phyloP scores from a whole-genome alignment of 2,329 filamentous ascomycete species.

The Sporothrix brasiliensis region DNA sequence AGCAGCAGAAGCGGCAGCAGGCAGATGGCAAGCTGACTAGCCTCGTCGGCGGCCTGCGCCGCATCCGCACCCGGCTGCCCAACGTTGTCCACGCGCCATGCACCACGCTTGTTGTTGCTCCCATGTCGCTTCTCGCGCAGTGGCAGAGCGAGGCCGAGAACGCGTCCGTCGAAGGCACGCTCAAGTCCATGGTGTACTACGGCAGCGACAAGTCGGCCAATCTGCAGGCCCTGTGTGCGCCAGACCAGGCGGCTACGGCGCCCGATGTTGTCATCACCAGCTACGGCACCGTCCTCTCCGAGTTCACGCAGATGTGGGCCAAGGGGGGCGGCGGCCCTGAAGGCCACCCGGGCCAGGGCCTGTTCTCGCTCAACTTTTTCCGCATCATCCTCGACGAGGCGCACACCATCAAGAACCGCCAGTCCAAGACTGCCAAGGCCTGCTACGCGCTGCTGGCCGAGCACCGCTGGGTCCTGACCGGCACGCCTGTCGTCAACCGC shows the following conservation, averaged over 20 bases:
- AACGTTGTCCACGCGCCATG: slow-evolving; percentile 71
- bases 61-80: slow-evolving; percentile 37
- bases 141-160: slow-evolving; percentile 96
- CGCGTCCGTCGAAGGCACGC: slow-evolving; percentile 78
- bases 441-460: slow-evolving; percentile 86
- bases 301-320: slow-evolving; percentile 75
- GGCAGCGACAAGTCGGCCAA: slow-evolving; percentile 81
- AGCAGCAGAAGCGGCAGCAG: slow-evolving; percentile 38
- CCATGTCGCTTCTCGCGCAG: slow-evolving; percentile 93
- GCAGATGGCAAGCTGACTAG: slow-evolving; percentile 24
- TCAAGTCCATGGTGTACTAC: slow-evolving; percentile 90
- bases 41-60: slow-evolving; percentile 61
- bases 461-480: slow-evolving; percentile 91
- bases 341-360: slow-evolving; percentile 65
- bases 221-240: slow-evolving; percentile 75
- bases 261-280: slow-evolving; percentile 94
- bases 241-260: slow-evolving; percentile 70
- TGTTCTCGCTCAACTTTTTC: slow-evolving; percentile 94
- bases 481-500: slow-evolving; percentile 94
- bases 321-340: slow-evolving; percentile 44
- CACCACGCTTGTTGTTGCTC: slow-evolving; percentile 93
- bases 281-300: slow-evolving; percentile 88
- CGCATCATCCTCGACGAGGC: slow-evolving; percentile 94
- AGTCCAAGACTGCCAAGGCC: slow-evolving; percentile 91
- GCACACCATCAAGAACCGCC: slow-evolving; percentile 86